Evolutionary conservation across 2,329 filamentous ascomycete species (phyloP).

Genomic region (Rhytidhysteron rufulum): DNA sequence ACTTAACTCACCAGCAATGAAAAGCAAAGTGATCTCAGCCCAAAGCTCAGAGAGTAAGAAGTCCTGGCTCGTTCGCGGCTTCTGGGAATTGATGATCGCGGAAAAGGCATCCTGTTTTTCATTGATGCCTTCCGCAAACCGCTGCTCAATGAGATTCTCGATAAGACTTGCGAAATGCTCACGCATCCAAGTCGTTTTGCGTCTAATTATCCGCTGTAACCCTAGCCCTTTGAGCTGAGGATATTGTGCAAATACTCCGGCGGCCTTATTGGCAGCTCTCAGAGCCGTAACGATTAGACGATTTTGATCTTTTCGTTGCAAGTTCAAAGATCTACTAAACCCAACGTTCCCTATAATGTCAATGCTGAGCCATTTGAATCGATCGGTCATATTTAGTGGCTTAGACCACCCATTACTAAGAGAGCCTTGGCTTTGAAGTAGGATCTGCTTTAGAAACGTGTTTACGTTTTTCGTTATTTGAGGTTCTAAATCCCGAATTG

Average conservation of each 20-base stretch:
- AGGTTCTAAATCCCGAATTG: too few relatives aligned
- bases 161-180: not conserved
- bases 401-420: too few relatives aligned
- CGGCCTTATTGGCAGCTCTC: not conserved
- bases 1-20: constrained; percentile 27
- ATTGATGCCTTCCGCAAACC: not conserved
- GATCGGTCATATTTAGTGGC: too few relatives aligned
- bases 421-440: too few relatives aligned
- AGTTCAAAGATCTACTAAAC: not conserved
- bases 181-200: not conserved
- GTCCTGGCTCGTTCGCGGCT: not conserved
- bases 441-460: too few relatives aligned
- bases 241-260: not conserved
- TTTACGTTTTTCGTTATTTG: too few relatives aligned
- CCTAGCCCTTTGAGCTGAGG: not conserved
- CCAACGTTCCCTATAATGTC: constrained; percentile 1
- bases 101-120: not conserved
- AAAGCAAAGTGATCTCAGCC: constrained; percentile 1
- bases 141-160: not conserved
- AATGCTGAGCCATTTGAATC: too few relatives aligned
- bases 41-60: not conserved
- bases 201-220: not conserved
- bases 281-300: not conserved
- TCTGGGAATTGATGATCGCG: not conserved
- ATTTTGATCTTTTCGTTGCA: not conserved